Conservation (phyloP, 116 monocot genomes). For the Dioscorea cayenensis region DNA sequence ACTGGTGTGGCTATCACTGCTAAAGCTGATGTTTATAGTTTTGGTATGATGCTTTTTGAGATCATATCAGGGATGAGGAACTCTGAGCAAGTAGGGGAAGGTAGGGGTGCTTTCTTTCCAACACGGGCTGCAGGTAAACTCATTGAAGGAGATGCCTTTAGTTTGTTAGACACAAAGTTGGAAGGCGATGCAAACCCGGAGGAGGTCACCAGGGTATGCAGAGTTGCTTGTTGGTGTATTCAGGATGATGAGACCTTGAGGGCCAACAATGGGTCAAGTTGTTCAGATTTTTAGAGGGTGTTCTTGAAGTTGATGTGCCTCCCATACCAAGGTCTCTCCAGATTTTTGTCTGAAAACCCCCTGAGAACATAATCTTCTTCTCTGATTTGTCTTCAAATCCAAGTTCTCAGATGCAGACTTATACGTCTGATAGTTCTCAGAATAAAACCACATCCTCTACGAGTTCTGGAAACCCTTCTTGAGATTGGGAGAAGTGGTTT, state of each 20-base stretch:
- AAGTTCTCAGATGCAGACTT: background rate
- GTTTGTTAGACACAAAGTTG: background rate
- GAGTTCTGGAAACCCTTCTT: background rate
- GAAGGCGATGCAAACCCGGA: background rate
- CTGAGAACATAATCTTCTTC: background rate
- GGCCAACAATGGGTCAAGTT: slow-evolving; percentile 1
- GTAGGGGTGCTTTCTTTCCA: background rate
- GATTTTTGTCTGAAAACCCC: background rate
- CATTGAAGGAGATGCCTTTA: background rate
- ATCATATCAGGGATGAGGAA: slow-evolving; percentile 16
- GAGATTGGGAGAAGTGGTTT: background rate
- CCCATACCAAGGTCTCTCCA: slow-evolving; percentile 1
- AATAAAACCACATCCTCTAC: background rate
- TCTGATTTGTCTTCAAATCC: background rate
- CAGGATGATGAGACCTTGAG: slow-evolving; percentile 1
- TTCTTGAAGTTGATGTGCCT: slow-evolving; percentile 2
- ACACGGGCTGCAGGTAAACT: background rate
- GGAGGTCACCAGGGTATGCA: slow-evolving; percentile 1
- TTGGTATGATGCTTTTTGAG: slow-evolving; percentile 19
- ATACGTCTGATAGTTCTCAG: background rate
- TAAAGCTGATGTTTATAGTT: slow-evolving; percentile 21
- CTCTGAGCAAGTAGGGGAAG: background rate
- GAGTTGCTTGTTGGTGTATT: slow-evolving; percentile 2
- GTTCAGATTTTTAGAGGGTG: slow-evolving; percentile 1
- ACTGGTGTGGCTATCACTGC: slow-evolving; percentile 9